Percentiles rank a stretch among this genome's conserved stretches.
Conservation (phyloP, 1,284 basidiomycete genomes). For the Mycena sp. region DNA sequence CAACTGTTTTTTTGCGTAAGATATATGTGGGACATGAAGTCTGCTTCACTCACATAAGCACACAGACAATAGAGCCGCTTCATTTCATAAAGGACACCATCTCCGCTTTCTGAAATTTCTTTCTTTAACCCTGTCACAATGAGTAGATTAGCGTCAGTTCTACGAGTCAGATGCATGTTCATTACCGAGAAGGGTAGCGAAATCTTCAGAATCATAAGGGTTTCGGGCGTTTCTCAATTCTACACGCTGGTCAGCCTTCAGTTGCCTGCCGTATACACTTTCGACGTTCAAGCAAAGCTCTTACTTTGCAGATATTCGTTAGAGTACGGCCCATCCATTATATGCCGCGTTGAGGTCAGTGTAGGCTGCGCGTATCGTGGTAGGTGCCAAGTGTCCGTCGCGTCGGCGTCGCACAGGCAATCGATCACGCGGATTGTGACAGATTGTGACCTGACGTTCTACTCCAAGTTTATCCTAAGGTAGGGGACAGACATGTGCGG, state of each 20-base stretch:
- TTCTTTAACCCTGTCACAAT: slow-evolving; percentile 21
- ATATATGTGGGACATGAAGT: not conserved
- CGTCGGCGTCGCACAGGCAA: no score
- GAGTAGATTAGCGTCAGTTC: not conserved
- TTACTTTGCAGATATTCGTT: not conserved
- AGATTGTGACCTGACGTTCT: no score
- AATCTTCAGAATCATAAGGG: slow-evolving; percentile 15
- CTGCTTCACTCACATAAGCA: slow-evolving; percentile 8
- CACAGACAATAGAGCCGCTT: slow-evolving; percentile 10
- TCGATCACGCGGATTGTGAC: no score
- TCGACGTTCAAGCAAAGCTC: no score
- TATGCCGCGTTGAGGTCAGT: not conserved
- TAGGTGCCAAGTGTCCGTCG: no score
- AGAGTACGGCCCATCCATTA: not conserved
- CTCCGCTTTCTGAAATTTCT: slow-evolving; percentile 2
- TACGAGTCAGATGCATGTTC: not conserved
- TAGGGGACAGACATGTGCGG: no score
- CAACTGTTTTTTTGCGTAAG: slow-evolving; percentile 11
- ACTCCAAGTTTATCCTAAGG: no score
- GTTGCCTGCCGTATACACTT: no score
- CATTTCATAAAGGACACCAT: slow-evolving; percentile 6
- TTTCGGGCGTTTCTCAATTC: not conserved
- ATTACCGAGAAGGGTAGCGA: slow-evolving; percentile 21
- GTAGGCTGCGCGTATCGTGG: not conserved
- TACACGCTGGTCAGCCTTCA: no score